A percentile compares a stretch with the other conserved stretches of the same genome.
Evolutionary conservation across 2,329 filamentous ascomycete genomes (phyloP).

Genomic region (Colletotrichum tabaci): DNA sequence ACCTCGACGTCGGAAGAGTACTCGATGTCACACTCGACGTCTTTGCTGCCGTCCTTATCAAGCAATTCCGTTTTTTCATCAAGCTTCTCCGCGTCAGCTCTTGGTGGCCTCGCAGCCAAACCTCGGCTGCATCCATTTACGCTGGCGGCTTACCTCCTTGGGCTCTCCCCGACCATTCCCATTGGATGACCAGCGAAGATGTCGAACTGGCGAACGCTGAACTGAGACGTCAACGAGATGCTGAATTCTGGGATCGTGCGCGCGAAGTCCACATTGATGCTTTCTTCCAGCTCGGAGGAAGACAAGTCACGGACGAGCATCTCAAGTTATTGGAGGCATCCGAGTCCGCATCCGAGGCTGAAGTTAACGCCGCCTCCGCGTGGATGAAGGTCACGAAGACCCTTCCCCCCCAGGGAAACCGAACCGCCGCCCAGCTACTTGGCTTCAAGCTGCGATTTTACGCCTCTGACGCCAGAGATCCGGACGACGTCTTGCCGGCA

Average conservation of each 20-base stretch:
- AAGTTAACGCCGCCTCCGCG: constrained; percentile 71
- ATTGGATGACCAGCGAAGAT: constrained; percentile 76
- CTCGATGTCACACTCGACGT: constrained; percentile 96
- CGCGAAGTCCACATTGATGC: constrained; percentile 82
- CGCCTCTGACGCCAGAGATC: constrained; percentile 82
- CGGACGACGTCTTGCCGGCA: constrained; percentile 84
- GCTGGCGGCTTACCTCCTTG: constrained; percentile 83
- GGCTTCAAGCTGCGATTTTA: constrained; percentile 99
- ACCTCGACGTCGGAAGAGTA: constrained; percentile 94
- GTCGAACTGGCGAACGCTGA: constrained; percentile 73
- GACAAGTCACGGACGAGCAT: constrained; percentile 74
- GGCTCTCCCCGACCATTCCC: constrained; percentile 81
- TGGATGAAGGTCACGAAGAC: constrained; percentile 89
- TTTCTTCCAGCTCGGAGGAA: constrained; percentile 90
- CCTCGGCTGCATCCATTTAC: constrained; percentile 58
- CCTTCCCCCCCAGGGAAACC: constrained; percentile 87
- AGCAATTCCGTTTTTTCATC: constrained; percentile 94
- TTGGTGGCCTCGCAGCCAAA: constrained; percentile 88
- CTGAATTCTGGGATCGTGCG: constrained; percentile 86
- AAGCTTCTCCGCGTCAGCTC: constrained; percentile 92
- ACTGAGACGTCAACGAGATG: constrained; percentile 77
- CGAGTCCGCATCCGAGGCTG: constrained; percentile 59
- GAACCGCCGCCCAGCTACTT: constrained; percentile 92
- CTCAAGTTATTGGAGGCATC: constrained; percentile 62
- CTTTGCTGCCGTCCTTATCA: constrained; percentile 92